A percentile compares a stretch with the other conserved stretches of the same genome.
phyloP scores from a whole-genome alignment of 2,329 filamentous ascomycete species.

The Diaporthe sp. region DNA sequence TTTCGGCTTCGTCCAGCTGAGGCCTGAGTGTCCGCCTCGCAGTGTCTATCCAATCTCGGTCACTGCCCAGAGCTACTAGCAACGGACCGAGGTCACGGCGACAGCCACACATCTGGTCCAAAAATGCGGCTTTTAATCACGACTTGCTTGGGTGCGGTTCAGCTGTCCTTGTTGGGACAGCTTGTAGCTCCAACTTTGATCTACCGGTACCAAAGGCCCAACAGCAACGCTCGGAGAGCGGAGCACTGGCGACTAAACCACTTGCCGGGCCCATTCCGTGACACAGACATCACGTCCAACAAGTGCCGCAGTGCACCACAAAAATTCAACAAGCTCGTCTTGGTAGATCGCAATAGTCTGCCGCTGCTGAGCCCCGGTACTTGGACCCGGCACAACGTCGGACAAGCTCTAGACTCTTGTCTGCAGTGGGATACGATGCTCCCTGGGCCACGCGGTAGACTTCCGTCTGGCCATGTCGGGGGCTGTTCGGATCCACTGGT shows the following conservation, averaged over 20 bases:
- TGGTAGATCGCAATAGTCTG: conserved; percentile 28
- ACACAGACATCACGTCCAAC: conserved; percentile 25
- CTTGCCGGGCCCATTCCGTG: conserved; percentile 24
- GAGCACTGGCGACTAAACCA: conserved; percentile 3
- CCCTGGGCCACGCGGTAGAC: conserved; percentile 19
- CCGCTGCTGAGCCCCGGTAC: conserved; percentile 28
- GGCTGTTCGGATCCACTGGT: conserved; percentile 23
- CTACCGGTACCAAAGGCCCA: conserved; percentile 19
- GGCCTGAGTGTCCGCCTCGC: neutral
- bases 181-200: conserved; percentile 8
- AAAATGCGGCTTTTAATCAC: conserved; percentile 6
- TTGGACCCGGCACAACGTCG: conserved; percentile 20
- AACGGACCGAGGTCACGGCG: conserved; percentile 1
- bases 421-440: conserved; percentile 7
- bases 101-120: neutral
- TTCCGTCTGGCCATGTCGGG: conserved; percentile 19
- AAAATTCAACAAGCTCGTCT: conserved; percentile 21
- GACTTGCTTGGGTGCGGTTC: neutral
- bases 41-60: neutral
- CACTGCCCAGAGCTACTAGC: neutral
- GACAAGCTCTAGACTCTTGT: conserved; percentile 7
- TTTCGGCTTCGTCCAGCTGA: conserved; percentile 1
- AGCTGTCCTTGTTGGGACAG: conserved; percentile 1
- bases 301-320: conserved; percentile 27
- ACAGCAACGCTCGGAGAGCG: conserved; percentile 10